These are phyloP conservation scores for Sordariomycetes sp. DNA, from an alignment of 2,329 filamentous ascomycete genomes.

Conservation along the genomic window DNA sequence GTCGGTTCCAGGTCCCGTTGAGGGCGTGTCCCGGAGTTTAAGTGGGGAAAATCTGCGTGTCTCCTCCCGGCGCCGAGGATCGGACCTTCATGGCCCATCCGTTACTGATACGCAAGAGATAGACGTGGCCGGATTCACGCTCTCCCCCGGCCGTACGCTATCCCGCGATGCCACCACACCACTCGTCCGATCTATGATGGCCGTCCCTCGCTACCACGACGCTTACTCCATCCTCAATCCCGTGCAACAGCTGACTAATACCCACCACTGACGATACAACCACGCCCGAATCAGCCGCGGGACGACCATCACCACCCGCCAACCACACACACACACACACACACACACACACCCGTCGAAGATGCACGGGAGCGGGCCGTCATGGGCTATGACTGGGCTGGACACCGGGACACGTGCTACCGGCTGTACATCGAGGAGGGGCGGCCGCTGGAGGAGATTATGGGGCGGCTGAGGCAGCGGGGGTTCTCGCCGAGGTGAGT, in stretches of 20 bases:
- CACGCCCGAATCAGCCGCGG: no score
- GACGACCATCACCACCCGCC: no score
- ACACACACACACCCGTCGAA: neutral
- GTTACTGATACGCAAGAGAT: neutral
- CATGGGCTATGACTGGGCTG: slow-evolving; percentile 35
- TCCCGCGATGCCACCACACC: neutral
- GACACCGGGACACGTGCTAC: slow-evolving; percentile 25
- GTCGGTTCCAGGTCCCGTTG: no score
- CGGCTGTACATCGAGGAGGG: slow-evolving; percentile 67
- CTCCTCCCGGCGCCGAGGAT: no score
- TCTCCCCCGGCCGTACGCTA: neutral
- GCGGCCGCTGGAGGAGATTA: slow-evolving; percentile 60
- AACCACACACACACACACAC: neutral
- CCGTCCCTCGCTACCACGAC: no score
- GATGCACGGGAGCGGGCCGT: slow-evolving; percentile 8
- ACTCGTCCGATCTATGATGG: neutral
- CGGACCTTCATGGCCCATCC: neutral
- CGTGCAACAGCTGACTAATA: no score
- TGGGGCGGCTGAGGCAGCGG: slow-evolving; percentile 54
- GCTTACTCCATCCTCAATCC: no score
- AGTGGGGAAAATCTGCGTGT: no score
- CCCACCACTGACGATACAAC: no score
- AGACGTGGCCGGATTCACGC: neutral
- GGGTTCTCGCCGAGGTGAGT: slow-evolving; percentile 59
- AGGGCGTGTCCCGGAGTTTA: no score